A percentile compares a stretch with the other conserved stretches of the same genome.
These are phyloP conservation scores for Exophiala viscosa DNA, from an alignment of 2,329 filamentous ascomycete genomes.

Conservation along the genomic window DNA sequence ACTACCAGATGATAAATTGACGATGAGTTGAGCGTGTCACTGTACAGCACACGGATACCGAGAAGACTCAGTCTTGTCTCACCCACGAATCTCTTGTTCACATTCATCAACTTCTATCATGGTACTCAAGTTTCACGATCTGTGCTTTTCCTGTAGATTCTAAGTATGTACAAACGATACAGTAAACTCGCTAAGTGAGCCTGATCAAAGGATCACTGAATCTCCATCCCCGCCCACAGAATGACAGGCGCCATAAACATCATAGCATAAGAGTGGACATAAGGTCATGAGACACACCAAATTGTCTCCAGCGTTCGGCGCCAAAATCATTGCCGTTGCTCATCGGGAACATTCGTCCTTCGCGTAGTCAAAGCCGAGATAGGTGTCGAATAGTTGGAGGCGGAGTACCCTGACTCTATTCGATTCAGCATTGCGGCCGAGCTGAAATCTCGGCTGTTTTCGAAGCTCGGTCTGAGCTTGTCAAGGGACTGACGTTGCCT, in stretches of 20 bases:
- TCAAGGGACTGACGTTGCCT: constrained; percentile 85
- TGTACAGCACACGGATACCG: too few species aligned
- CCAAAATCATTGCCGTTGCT: constrained; percentile 1
- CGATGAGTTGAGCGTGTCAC: too few species aligned
- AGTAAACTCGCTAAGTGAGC: constrained; percentile 12
- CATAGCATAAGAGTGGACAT: constrained; percentile 12
- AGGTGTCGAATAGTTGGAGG: constrained; percentile 22
- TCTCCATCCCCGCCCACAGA: background rate
- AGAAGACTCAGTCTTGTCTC: background rate
- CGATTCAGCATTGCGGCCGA: constrained; percentile 79
- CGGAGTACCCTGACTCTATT: constrained; percentile 69
- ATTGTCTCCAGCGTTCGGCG: background rate
- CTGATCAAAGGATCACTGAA: background rate
- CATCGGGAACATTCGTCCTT: constrained; percentile 15
- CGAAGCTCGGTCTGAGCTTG: constrained; percentile 75
- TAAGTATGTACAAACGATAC: constrained; percentile 17
- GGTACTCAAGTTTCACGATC: background rate
- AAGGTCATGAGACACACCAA: constrained; percentile 13
- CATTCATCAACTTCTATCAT: background rate
- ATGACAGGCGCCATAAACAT: constrained; percentile 3
- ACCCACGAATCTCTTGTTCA: background rate
- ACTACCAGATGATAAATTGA: background rate
- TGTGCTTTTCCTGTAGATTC: constrained; percentile 7
- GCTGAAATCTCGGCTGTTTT: constrained; percentile 85
- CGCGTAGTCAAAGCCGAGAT: constrained; percentile 13